A percentile compares a stretch with the other conserved stretches of the same genome.
phyloP scores from a whole-genome alignment of 257 asterid species.

The Forsythia viridissima region DNA sequence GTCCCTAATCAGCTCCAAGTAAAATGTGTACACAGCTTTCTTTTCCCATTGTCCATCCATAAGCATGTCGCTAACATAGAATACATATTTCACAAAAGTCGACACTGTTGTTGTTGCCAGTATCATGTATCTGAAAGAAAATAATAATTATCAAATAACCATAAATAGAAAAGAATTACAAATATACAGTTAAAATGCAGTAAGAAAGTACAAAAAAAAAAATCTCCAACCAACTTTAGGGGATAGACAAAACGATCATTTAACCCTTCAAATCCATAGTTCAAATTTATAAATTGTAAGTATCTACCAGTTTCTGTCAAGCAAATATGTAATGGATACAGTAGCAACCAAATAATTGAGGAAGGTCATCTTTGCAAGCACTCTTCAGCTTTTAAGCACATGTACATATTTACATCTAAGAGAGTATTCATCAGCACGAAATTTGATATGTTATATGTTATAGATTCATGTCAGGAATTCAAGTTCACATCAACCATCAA shows the following conservation, averaged over 20 bases:
- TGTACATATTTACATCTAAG: background rate
- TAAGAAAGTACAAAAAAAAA: background rate
- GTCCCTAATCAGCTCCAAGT: constrained; percentile 88
- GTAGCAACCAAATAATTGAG: background rate
- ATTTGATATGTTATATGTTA: background rate
- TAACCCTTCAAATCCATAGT: background rate
- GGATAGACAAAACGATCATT: background rate
- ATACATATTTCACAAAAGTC: constrained; percentile 75
- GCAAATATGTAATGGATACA: background rate
- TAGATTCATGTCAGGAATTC: background rate
- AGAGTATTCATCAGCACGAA: background rate
- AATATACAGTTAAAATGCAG: background rate
- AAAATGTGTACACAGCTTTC: constrained; percentile 93
- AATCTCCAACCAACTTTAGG: background rate
- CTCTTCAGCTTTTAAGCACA: background rate
- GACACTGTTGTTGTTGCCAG: constrained; percentile 88
- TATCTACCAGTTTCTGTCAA: background rate
- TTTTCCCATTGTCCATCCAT: constrained; percentile 99
- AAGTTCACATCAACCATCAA: background rate
- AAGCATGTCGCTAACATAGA: constrained; percentile 84
- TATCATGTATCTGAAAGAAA: constrained; percentile 77
- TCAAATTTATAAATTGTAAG: background rate
- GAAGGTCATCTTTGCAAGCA: background rate
- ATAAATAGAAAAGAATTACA: background rate
- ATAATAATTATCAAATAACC: background rate